Evolutionary conservation across 1,284 basidiomycete genomes (phyloP).

Genomic region (Tylopilus sp.): DNA sequence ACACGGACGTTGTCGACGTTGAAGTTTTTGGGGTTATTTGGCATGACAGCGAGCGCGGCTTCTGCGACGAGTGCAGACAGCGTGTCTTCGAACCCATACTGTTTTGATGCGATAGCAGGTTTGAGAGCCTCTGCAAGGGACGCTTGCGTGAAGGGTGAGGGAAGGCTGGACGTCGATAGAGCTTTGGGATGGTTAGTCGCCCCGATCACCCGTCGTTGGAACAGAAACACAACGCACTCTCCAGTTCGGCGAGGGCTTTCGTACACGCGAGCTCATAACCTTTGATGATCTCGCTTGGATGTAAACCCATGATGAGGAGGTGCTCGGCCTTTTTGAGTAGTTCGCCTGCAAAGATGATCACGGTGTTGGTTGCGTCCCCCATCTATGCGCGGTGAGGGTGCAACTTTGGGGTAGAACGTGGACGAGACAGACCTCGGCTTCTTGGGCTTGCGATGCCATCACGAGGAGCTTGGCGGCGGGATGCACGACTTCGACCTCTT

Average conservation of each 20-base stretch:
- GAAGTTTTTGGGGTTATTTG: slow-evolving; percentile 89
- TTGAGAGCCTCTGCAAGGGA: slow-evolving; percentile 87
- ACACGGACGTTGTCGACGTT: slow-evolving; percentile 99
- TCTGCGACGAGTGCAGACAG: slow-evolving; percentile 92
- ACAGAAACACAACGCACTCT: slow-evolving; percentile 72
- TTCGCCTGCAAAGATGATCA: slow-evolving; percentile 96
- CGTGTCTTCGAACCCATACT: slow-evolving; percentile 93
- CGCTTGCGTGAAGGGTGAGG: slow-evolving; percentile 83
- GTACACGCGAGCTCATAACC: slow-evolving; percentile 96
- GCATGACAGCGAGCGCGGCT: slow-evolving; percentile 93
- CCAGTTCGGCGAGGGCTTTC: slow-evolving; percentile 90
- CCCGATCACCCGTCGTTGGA: slow-evolving; percentile 3
- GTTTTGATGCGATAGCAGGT: slow-evolving; percentile 96
- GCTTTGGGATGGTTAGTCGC: slow-evolving; percentile 51
- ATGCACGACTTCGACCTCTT: slow-evolving; percentile 98
- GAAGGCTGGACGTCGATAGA: slow-evolving; percentile 73
- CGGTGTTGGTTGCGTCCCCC: slow-evolving; percentile 97
- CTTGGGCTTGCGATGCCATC: slow-evolving; percentile 98
- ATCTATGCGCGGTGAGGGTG: slow-evolving; percentile 62
- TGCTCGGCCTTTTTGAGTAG: slow-evolving; percentile 95
- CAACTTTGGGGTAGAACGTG: background rate
- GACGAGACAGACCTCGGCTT: slow-evolving; percentile 78
- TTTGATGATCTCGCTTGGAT: slow-evolving; percentile 94
- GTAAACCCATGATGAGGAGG: slow-evolving; percentile 95
- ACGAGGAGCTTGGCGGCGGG: slow-evolving; percentile 98